phyloP scores from a whole-genome alignment of 805 yeast species.

The Teunomyces cretensis region DNA sequence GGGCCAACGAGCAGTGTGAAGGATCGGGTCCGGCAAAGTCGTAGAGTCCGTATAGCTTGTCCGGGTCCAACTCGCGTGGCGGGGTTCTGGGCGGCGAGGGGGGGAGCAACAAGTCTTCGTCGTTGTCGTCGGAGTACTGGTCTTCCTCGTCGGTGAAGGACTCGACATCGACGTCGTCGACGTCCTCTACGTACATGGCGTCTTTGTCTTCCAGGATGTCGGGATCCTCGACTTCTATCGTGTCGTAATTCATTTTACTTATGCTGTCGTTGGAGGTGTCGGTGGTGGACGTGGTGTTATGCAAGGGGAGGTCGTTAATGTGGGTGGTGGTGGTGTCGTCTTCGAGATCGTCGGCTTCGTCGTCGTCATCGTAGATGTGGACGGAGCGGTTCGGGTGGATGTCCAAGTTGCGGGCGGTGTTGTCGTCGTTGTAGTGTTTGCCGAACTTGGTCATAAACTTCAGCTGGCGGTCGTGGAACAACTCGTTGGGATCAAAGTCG shows the following conservation, averaged over 20 bases:
- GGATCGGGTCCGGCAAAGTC: slow-evolving; percentile 92
- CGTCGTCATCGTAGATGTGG: slow-evolving; percentile 9
- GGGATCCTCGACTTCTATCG: slow-evolving; percentile 8
- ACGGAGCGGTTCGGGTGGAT: slow-evolving; percentile 9
- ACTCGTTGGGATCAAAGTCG: slow-evolving; percentile 27
- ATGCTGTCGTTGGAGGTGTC: slow-evolving; percentile 8
- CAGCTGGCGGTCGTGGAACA: slow-evolving; percentile 35
- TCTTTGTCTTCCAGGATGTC: slow-evolving; percentile 9
- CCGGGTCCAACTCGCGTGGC: slow-evolving; percentile 80
- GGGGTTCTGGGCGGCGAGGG: slow-evolving; percentile 78
- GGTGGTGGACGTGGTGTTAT: slow-evolving; percentile 6
- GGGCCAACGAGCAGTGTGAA: slow-evolving; percentile 76
- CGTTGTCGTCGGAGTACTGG: slow-evolving; percentile 7
- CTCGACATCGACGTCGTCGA: slow-evolving; percentile 3
- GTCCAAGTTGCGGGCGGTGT: not conserved
- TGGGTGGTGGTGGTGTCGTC: slow-evolving; percentile 8
- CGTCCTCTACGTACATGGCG: not conserved
- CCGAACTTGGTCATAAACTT: slow-evolving; percentile 31
- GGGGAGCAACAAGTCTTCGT: slow-evolving; percentile 30
- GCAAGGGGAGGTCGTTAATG: slow-evolving; percentile 3
- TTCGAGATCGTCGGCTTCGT: slow-evolving; percentile 9
- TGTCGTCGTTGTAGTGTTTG: slow-evolving; percentile 22
- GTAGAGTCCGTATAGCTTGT: slow-evolving; percentile 78
- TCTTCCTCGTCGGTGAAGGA: slow-evolving; percentile 8
- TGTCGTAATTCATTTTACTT: slow-evolving; percentile 7